A percentile compares a stretch with the other conserved stretches of the same genome.
phyloP scores from a whole-genome alignment of 176 grass and related monocot genomes.

The Musa itinerans region DNA sequence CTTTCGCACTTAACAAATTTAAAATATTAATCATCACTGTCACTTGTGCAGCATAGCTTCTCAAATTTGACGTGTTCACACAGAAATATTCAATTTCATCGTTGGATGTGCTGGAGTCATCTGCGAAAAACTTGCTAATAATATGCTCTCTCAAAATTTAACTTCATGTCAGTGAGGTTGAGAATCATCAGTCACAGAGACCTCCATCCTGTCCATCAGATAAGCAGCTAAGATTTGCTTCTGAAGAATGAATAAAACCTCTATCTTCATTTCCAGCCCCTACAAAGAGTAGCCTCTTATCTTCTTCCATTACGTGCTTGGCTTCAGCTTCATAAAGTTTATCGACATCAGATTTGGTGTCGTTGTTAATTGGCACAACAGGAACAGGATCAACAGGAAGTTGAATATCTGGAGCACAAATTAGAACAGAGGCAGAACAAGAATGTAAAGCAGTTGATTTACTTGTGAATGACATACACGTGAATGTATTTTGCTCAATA shows the following conservation, averaged over 20 bases:
- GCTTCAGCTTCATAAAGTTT: not conserved
- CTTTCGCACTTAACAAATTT: too few relatives aligned
- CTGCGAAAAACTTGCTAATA: constrained; percentile 14
- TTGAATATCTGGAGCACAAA: not conserved
- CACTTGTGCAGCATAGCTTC: constrained; percentile 28
- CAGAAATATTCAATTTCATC: not conserved
- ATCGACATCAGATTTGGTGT: not conserved
- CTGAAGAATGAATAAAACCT: constrained; percentile 15
- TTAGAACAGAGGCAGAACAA: not conserved
- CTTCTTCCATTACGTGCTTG: not conserved
- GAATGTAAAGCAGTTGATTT: not conserved
- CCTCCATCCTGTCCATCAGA: constrained; percentile 15
- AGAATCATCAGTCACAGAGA: not conserved
- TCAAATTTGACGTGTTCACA: constrained; percentile 34
- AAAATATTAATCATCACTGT: too few relatives aligned
- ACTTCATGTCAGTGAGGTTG: not conserved
- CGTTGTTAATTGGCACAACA: not conserved
- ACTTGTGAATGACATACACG: not conserved
- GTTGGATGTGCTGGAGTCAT: too few relatives aligned
- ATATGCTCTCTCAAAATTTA: constrained; percentile 19
- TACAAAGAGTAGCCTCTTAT: not conserved
- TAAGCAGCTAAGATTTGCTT: constrained; percentile 18
- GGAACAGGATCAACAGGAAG: not conserved
- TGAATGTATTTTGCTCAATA: not conserved
- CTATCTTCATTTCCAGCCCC: not conserved